Evolutionary conservation across 2,329 filamentous ascomycete species (phyloP), one percentile per base, ranked within the genome.

Genomic region (Beauveria sp.): DNA sequence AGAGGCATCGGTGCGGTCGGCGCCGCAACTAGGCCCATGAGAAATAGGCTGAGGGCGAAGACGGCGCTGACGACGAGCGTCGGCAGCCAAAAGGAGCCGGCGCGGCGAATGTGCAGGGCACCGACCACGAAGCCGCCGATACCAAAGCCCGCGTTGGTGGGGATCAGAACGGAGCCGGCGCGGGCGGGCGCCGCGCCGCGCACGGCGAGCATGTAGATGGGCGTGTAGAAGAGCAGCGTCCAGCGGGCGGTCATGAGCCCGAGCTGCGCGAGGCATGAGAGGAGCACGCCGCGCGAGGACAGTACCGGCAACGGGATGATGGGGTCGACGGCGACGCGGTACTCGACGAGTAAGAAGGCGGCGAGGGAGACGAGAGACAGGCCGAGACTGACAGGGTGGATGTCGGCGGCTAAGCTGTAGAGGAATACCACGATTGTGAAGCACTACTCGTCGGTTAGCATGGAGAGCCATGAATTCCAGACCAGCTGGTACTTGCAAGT

Each of bases 231-330:
- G 8, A 96, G 78, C 2, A 96, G 80, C 7, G 81, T 81, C 91
- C 90, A 96, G 61, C 91, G 86, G 2, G 88, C 82, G 70, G 89
- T 86, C 89, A 96, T 93, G 70, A 91, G 82, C 22, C 88, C 86
- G 0, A 92, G 80, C 55, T 91, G 90, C 1, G 87, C 82, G 24
- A 92, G 68, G 69, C 90, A 93, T 1, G 88, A 88, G 24, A 93
- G 74, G 3, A 93, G 76, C 1, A 90, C 84, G 34, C 86, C 87
- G 30, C 87, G 83, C 12, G 87, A 90, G 56, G 79, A 82, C 30
- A 96, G 80, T 2, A 94, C 80, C 1, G 80, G 73, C 54, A 92
- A 75, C 1, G 91, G 90, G 55, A 96, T 87, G 69, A 96, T 85
- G 3, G 91, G 91, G 46, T 92, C 87, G 1, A 73, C 67, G 3